Conservation (phyloP, 441 rosid genomes). For the Corymbia citriodora region DNA sequence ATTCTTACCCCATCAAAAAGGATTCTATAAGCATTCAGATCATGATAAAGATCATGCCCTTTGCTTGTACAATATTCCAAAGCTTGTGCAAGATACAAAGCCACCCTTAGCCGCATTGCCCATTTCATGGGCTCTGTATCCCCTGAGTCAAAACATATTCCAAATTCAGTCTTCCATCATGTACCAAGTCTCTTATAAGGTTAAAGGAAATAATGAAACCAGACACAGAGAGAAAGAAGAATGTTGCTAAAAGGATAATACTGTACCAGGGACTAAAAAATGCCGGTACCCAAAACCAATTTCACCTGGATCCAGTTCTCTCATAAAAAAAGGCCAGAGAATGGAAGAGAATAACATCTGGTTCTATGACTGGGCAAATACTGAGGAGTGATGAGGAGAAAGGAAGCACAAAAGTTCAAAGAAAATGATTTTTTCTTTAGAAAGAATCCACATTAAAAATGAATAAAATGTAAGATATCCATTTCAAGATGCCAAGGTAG, state of each 20-base stretch:
- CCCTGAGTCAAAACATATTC: slow-evolving; percentile 27
- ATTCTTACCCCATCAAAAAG: slow-evolving; percentile 53
- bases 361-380: not conserved
- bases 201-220: not conserved
- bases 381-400: not conserved
- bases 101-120: slow-evolving; percentile 64
- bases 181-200: not conserved
- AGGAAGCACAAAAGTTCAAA: not conserved
- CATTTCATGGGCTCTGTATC: slow-evolving; percentile 61
- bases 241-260: not conserved
- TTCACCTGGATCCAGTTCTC: not conserved
- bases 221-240: not conserved
- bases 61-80: slow-evolving; percentile 46
- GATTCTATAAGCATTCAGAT: slow-evolving; percentile 57
- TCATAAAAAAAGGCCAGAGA: not conserved
- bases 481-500: not conserved
- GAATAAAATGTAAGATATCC: not conserved
- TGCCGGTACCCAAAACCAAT: not conserved
- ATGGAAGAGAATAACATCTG: not conserved
- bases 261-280: not conserved
- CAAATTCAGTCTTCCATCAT: not conserved
- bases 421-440: not conserved
- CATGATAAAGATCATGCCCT: slow-evolving; percentile 49
- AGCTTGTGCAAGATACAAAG: slow-evolving; percentile 50
- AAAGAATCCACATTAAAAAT: not conserved